A percentile compares a stretch with the other conserved stretches of the same genome.
Conservation (phyloP, 1,284 basidiomycete species). For the Ceratobasidium sp. region DNA sequence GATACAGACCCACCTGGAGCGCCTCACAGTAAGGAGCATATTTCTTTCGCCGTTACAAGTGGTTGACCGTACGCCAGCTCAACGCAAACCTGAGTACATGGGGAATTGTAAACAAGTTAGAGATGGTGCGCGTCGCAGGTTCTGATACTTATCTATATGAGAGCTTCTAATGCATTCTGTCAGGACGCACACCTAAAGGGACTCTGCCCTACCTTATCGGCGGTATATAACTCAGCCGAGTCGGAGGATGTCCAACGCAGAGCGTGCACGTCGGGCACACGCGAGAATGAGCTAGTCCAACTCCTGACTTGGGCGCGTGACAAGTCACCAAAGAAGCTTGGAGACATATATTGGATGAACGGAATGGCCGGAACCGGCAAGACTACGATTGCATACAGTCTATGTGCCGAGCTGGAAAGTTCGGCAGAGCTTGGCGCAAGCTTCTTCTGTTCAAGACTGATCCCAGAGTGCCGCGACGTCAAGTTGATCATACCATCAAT, state of each 20-base stretch:
- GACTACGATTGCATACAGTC: too few relatives aligned
- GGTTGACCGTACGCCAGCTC: not conserved
- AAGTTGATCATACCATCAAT: conserved; percentile 3
- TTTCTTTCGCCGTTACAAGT: not conserved
- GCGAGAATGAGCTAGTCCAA: not conserved
- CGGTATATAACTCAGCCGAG: not conserved
- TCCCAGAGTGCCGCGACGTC: too few relatives aligned
- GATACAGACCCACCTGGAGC: not conserved
- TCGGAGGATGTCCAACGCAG: not conserved
- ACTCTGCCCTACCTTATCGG: too few relatives aligned
- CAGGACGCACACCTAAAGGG: not conserved
- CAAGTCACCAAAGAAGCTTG: too few relatives aligned
- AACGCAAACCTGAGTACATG: not conserved
- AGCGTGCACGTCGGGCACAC: conserved; percentile 1
- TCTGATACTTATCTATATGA: too few relatives aligned
- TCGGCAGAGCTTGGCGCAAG: too few relatives aligned
- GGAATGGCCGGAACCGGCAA: too few relatives aligned
- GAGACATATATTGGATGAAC: too few relatives aligned
- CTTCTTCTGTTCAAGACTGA: too few relatives aligned
- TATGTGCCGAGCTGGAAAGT: too few relatives aligned
- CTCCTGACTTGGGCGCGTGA: not conserved
- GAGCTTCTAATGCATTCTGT: not conserved
- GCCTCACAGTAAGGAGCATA: not conserved
- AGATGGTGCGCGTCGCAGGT: too few relatives aligned
- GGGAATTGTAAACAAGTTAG: not conserved